phyloP scores from a whole-genome alignment of 345 rosid genomes.

The Raphanus sativus region DNA sequence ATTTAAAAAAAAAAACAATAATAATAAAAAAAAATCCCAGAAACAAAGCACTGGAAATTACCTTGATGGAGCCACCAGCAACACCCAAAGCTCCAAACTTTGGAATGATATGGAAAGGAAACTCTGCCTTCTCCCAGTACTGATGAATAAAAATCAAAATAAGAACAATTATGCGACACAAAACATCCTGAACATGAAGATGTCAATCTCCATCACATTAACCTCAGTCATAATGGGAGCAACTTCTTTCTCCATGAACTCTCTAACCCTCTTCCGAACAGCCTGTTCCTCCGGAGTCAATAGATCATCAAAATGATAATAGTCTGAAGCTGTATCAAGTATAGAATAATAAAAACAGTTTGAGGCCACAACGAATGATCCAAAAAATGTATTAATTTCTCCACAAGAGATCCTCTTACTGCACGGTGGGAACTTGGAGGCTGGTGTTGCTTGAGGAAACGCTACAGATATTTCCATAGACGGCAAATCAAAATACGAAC shows the following conservation, averaged over 20 bases:
- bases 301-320: constrained; percentile 70
- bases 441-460: constrained; percentile 98
- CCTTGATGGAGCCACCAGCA: constrained; percentile 94
- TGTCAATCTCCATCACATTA: not conserved
- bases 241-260: constrained; percentile 86
- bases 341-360: not conserved
- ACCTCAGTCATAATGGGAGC: constrained; percentile 92
- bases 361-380: constrained; percentile 5
- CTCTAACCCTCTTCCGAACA: constrained; percentile 61
- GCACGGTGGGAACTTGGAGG: constrained; percentile 75
- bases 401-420: constrained; percentile 49
- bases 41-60: constrained; percentile 21
- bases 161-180: not conserved
- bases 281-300: constrained; percentile 78
- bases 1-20: not conserved
- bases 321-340: constrained; percentile 72
- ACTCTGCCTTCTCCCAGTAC: constrained; percentile 99
- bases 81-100: constrained; percentile 62
- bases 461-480: constrained; percentile 75
- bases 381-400: not conserved
- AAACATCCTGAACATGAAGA: not conserved
- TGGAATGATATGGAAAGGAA: constrained; percentile 87
- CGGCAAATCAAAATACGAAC: constrained; percentile 61
- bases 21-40: not conserved
- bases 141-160: constrained; percentile 29